These are phyloP conservation scores for Hydnum rufescens DNA, from an alignment of 768 basidiomycete genomes.

Conservation along the genomic window DNA sequence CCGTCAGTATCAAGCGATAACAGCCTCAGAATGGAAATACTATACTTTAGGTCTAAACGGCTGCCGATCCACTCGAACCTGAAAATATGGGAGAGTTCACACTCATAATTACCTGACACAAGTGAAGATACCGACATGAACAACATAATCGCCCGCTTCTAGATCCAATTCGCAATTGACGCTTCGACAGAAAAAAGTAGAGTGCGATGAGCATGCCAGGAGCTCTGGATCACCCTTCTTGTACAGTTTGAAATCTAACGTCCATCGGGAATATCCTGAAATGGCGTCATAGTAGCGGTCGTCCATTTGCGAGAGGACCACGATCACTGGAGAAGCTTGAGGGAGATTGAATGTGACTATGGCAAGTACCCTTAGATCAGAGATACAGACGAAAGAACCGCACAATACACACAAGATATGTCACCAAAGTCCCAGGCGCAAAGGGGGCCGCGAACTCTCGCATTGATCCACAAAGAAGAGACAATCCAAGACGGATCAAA, in stretches of 20 bases:
- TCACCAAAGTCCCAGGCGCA: slow-evolving; percentile 35
- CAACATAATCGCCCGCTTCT: slow-evolving; percentile 18
- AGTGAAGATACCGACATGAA: slow-evolving; percentile 13
- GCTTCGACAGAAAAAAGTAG: slow-evolving; percentile 14
- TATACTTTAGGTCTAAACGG: background rate
- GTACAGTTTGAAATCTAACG: slow-evolving; percentile 31
- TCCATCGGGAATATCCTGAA: slow-evolving; percentile 25
- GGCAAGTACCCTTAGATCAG: background rate
- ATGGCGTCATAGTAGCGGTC: slow-evolving; percentile 31
- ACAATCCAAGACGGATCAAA: slow-evolving; percentile 30
- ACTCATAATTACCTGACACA: background rate
- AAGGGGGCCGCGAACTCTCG: slow-evolving; percentile 24
- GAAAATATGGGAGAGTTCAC: background rate
- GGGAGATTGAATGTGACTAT: slow-evolving; percentile 29
- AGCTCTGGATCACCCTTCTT: slow-evolving; percentile 25
- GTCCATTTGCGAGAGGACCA: slow-evolving; percentile 35
- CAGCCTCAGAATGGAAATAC: too few species aligned
- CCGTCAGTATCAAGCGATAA: too few species aligned
- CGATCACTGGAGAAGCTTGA: slow-evolving; percentile 23
- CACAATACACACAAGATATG: slow-evolving; percentile 27
- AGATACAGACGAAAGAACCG: background rate
- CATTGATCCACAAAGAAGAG: slow-evolving; percentile 30
- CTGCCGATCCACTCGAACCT: background rate
- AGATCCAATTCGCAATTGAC: slow-evolving; percentile 13
- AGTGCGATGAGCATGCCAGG: slow-evolving; percentile 11